Base-by-base conservation (phyloP, 106 monocot species). In the Xerophyta viscosa region DNA sequence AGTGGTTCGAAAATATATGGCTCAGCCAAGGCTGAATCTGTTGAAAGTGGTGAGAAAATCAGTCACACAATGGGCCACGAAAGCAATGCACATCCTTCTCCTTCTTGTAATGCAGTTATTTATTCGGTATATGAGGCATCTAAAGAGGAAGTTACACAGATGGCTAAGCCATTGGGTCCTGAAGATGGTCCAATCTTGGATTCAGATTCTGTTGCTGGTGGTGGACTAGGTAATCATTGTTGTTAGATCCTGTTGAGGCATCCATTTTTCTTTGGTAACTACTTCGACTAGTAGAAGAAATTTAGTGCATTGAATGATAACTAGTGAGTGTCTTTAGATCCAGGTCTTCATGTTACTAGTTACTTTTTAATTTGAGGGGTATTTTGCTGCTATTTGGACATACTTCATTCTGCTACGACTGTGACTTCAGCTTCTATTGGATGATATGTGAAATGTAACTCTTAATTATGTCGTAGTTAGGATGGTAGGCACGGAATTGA, bases 1-100 rank as follows among this genome's bases (percentile, higher is more conserved):
- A 96, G 94, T 66, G 88, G 88, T 27, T 88, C 94, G 56, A 96
- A 96, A 71, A 68, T 96, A 14, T 82, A 76, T 68, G 80, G 89
- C 25, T 89, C 85, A 37, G 73, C 73, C 6, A 98, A 98, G 54
- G 85, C 76, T 31, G 96, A 89, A 44, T 98, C 96, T 48, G 76
- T 65, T 62, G 96, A 86, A 77, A 98, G 96, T 61, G 77, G 82
- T 27, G 79, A 82, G 54, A 96, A 89, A 58, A 68, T 71, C 31
- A 76, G 77, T 25, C 70, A 58, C 58, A 67, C 43, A 10, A 14
- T 77, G 37, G 86, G 78, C 24, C 67, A 68, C 44, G 74, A 73
- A 10, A 73, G 73, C 65, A 73, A 57, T 50, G 65, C 57, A 12
- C 77, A 81, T 78, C 96, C 89, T 59, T 89, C 96, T 21, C 73